Evolutionary conservation across 805 yeast genomes (phyloP), one percentile per base, ranked within the genome.

Genomic region (Yamadazyma laniorum): DNA sequence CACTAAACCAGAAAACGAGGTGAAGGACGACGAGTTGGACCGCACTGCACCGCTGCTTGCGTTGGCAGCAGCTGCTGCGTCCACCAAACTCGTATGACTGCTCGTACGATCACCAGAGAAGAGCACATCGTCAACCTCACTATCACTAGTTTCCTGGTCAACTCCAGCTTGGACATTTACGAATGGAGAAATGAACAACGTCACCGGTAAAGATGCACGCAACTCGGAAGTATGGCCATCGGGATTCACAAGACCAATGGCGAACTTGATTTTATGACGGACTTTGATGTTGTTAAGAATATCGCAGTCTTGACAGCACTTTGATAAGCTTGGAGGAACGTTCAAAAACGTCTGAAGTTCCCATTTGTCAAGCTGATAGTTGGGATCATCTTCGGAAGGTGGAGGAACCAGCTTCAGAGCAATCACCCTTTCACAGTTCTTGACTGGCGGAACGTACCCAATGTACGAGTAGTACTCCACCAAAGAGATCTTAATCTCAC

Each of bases 141-240:
- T 39, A 4, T 29, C 25, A 15, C 35, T 31, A 29, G 25, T 16
- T 15, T 40, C 44, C 13, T 34, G 37, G 59, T 44, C 58, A 66
- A 14, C 23, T 9, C 29, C 29, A 2, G 83, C 81, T 13, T 77
- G 67, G 13, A 91, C 70, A 1, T 91, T 76, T 4, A 93, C 85
- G 57, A 85, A 85, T 5, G 98, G 97, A 4, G 79, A 72, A 18
- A 88, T 82, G 58, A 83, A 86, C 23, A 87, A 58, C 19, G 73
- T 75, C 3, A 91, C 70, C 0, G 98, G 98, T 45, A 91, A 67
- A 0, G 96, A 83, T 0, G 97, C 97, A 22, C 98, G 71, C 35
- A 91, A 68, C 58, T 90, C 97, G 0, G 96, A 87, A 3, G 83
- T 80, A 55, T 91, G 98, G 3, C 96, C 96, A 58, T 89, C 97